Evolutionary conservation across 306 rosid species (phyloP).

Genomic region (Prunus dulcis): DNA sequence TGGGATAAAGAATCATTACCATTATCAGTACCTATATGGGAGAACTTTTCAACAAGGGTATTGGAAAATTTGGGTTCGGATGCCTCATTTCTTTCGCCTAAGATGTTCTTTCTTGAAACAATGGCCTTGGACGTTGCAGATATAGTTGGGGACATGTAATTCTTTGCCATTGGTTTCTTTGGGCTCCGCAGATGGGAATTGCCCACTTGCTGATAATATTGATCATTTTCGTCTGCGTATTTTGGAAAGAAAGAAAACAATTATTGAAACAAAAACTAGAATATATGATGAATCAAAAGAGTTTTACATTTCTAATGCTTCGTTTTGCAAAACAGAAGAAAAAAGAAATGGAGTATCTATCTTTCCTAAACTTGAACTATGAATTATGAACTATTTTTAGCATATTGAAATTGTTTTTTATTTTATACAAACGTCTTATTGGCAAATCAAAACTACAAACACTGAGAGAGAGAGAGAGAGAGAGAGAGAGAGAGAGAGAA

Average conservation of each 20-base stretch:
- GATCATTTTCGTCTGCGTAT: slow-evolving; percentile 33
- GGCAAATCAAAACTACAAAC: not conserved
- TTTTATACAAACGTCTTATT: not conserved
- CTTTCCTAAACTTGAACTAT: too few relatives aligned
- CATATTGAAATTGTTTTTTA: not conserved
- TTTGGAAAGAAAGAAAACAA: not conserved
- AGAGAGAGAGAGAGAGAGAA: not conserved
- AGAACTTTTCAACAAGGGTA: slow-evolving; percentile 10
- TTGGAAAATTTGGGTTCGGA: slow-evolving; percentile 5
- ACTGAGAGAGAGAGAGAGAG: not conserved
- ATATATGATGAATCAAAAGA: not conserved
- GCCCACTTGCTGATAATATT: slow-evolving; percentile 16
- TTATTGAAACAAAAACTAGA: not conserved
- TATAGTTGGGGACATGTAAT: slow-evolving; percentile 33
- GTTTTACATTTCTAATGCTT: not conserved
- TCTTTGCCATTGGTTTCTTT: slow-evolving; percentile 24
- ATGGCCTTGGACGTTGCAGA: slow-evolving; percentile 34
- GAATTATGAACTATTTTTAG: too few relatives aligned
- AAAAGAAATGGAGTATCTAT: not conserved
- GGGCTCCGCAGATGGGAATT: slow-evolving; percentile 8
- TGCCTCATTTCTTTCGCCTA: slow-evolving; percentile 29
- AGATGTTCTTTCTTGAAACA: slow-evolving; percentile 25
- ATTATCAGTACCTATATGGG: not conserved
- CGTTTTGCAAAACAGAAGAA: not conserved
- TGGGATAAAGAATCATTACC: slow-evolving; percentile 5